Percentiles rank a stretch among this genome's conserved stretches.
These are phyloP conservation scores for Erodium moschatum DNA, from an alignment of 441 rosid genomes.

Conservation along the genomic window DNA sequence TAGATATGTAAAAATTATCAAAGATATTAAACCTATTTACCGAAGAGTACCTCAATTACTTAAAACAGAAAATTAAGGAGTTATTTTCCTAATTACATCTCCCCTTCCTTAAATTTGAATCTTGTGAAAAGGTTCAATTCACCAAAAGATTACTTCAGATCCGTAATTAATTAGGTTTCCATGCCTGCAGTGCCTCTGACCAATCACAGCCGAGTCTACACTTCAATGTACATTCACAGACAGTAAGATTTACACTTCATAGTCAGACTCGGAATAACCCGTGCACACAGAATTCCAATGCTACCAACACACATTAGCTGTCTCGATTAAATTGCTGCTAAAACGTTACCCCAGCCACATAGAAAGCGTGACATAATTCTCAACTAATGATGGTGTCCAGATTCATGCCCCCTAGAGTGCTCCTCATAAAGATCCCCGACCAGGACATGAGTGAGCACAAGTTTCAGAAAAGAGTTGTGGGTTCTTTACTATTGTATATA, in stretches of 20 bases:
- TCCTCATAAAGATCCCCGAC: neutral
- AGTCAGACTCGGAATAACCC: neutral
- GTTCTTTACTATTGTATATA: neutral
- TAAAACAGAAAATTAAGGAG: neutral
- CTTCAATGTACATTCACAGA: constrained; percentile 6
- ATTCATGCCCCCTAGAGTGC: neutral
- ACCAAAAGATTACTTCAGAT: neutral
- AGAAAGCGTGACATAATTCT: neutral
- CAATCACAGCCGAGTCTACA: neutral
- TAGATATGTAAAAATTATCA: neutral
- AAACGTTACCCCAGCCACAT: neutral
- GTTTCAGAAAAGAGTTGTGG: neutral
- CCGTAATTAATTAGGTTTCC: constrained; percentile 7
- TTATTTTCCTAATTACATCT: constrained; percentile 1
- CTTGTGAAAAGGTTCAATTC: neutral
- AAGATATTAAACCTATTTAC: neutral
- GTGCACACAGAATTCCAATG: neutral
- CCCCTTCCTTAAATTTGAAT: constrained; percentile 1
- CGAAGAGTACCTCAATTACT: neutral
- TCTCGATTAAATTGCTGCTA: neutral
- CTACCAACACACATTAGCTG: neutral
- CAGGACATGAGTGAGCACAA: neutral
- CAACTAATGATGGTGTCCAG: neutral
- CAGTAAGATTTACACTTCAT: neutral
- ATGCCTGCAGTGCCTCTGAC: neutral